Evolutionary conservation across 164 flowering plant genomes (phyloP), one percentile per base, ranked within the genome.

Genomic region (Stephania cephalantha): DNA sequence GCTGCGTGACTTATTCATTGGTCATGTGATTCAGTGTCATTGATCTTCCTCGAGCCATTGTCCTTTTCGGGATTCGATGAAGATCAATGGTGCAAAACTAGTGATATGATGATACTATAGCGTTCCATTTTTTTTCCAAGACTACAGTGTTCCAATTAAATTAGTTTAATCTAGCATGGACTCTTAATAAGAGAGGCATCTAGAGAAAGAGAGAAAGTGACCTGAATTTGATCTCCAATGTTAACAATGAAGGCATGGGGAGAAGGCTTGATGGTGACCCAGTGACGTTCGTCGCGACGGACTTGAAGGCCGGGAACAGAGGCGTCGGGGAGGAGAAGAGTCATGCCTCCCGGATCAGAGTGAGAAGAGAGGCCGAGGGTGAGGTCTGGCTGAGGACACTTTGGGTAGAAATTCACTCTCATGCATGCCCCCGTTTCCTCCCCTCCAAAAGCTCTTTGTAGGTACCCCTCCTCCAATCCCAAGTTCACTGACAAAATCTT

Each of bases 181-280:
- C 2, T 25, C 25, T 25, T 35, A 35, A 50, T 46, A 69, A 31
- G 78, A 71, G 35, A 76, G 71, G 20, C 25, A 79, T 18, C 6
- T 53, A 72, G 69, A 68, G 63, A 75, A 69, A 71, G n/a, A 46
- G 30, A 70, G 18, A 29, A 9, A 69, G 22, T 67, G 22, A 92
- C 97, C 98, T 92, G 95, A 70, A 94, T 82, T 79, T 94, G 98
- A 77, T 94, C 98, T 0, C 93, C 97, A 13, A 94, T 87, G 74
- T 91, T 91, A 78, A 94, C 86, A 20, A 94, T 90, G 70, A 94
- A 83, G 7, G 97, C 93, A 74, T 92, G 86, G 0, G 78, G 84
- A 67, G 83, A 88, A 10, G 97, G 94, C 63, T 87, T 86, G 0
- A 92, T 94, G 0, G 95, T 89, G 76, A 89, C 81, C 97, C 98